A percentile compares a stretch with the other conserved stretches of the same genome.
Conservation (phyloP, 108 stramenopile species). For the Nitzschia sp. region DNA sequence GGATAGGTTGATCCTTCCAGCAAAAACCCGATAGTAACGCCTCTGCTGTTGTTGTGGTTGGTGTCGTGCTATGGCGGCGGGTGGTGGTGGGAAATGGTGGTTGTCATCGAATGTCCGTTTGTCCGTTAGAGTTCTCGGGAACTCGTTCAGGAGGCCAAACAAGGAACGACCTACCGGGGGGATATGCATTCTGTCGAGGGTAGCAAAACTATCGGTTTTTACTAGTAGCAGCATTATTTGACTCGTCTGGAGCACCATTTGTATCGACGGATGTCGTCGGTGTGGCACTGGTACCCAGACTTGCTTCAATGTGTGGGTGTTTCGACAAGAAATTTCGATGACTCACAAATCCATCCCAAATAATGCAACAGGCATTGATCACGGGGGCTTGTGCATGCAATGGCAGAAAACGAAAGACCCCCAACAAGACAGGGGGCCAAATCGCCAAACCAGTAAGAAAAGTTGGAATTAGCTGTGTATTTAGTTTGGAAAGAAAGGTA, state of each 20-base stretch:
- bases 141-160: no score
- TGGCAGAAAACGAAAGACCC: constrained; percentile 30
- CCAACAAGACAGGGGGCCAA: constrained; percentile 27
- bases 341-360: constrained; percentile 29
- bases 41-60: no score
- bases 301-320: background rate
- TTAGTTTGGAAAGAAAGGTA: constrained; percentile 8
- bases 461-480: constrained; percentile 18
- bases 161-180: no score
- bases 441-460: constrained; percentile 17
- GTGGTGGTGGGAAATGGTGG: no score
- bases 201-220: no score
- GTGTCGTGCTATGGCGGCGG: no score
- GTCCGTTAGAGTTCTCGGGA: no score
- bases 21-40: no score
- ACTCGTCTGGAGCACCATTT: background rate
- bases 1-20: no score
- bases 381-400: constrained; percentile 24
- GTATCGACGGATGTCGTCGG: background rate
- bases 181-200: no score
- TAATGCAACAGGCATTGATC: constrained; percentile 28
- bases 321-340: constrained; percentile 26
- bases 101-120: no score
- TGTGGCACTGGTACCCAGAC: background rate
- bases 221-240: no score